phyloP scores from a whole-genome alignment of 108 stramenopile species.

The Fragilaria radians region DNA sequence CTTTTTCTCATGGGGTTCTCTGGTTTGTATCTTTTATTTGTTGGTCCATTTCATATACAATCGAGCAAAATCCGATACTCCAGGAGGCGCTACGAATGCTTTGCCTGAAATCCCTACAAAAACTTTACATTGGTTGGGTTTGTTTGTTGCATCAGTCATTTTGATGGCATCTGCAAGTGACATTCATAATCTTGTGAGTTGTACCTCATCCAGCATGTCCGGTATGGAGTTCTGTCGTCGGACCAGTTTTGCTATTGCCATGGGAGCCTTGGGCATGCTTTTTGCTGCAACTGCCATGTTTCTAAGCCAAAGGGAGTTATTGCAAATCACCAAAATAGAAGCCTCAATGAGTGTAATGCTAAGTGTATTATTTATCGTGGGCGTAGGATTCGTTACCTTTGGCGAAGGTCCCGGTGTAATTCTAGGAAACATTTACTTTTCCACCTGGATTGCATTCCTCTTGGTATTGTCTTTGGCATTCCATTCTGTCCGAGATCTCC shows the following conservation, averaged over 20 bases:
- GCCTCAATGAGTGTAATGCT: slow-evolving; percentile 10
- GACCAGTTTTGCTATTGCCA: slow-evolving; percentile 23
- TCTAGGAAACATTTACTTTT: slow-evolving; percentile 41
- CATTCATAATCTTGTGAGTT: slow-evolving; percentile 16
- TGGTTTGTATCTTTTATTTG: slow-evolving; percentile 17
- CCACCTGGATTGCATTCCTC: slow-evolving; percentile 38
- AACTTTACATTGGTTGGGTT: slow-evolving; percentile 20
- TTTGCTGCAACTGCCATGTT: slow-evolving; percentile 3
- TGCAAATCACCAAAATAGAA: slow-evolving; percentile 11
- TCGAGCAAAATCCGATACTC: slow-evolving; percentile 11
- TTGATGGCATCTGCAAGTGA: slow-evolving; percentile 8
- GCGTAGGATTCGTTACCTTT: slow-evolving; percentile 31
- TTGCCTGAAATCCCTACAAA: not conserved
- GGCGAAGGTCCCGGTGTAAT: slow-evolving; percentile 23
- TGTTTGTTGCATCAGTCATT: slow-evolving; percentile 1
- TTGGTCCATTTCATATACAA: slow-evolving; percentile 6
- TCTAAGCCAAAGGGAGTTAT: not conserved
- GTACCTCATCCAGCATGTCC: slow-evolving; percentile 1
- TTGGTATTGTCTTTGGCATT: no score
- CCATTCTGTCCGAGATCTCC: no score
- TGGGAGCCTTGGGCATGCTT: slow-evolving; percentile 23
- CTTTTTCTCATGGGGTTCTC: slow-evolving; percentile 30
- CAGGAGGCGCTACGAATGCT: not conserved
- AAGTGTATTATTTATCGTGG: slow-evolving; percentile 28
- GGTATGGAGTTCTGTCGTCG: slow-evolving; percentile 19